Base-by-base conservation (phyloP, 805 yeast species). In the Wickerhamiella galacta region DNA sequence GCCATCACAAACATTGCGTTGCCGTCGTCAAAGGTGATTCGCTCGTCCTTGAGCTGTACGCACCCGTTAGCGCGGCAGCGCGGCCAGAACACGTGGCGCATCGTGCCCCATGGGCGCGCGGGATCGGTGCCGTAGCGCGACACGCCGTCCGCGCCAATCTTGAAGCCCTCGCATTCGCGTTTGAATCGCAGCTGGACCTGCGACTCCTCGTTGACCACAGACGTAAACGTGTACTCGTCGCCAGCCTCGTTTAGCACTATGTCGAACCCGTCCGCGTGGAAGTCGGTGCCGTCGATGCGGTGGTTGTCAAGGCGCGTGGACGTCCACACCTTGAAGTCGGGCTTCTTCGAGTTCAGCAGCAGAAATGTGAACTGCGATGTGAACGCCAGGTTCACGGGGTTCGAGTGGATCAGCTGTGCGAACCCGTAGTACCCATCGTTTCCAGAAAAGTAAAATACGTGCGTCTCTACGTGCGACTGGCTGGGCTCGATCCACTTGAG, bases 81-180 rank as follows among this genome's bases (percentile, higher is more conserved):
- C 41, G 98, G 98, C 96, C 96, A 90, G 58, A 90, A 90, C 6
- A 72, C 60, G 52, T 90, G 98, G 56, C 95, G 73, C 94, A 90
- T 85, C 6, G 78, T 65, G 11, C 98, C 98, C 98, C 98, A 90
- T 21, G 96, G 96, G 39, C 78, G 71, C 23, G 63, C 66, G 11
- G 66, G 47, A 50, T 85, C 82, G 26, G 81, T 81, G 42, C 98
- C 98, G 52, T 83, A 90, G 42, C 67, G 64, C 10, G 95, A 77
- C 30, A 68, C 59, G 42, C 96, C 96, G 51, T 85, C 81, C 32
- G 68, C 65, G 48, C 96, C 98, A 45, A 87, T 77, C 57, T 83
- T 81, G 46, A 85, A 76, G 30, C 94, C 93, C 10, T 80, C 77
- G 33, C 68, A 51, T 15, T 34, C 47, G 42, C 72, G 67, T 19